Percentiles rank a stretch among this genome's conserved stretches.
These are phyloP conservation scores for Colletotrichum ledebouriae DNA, from an alignment of 2,329 filamentous ascomycete genomes.

Conservation along the genomic window DNA sequence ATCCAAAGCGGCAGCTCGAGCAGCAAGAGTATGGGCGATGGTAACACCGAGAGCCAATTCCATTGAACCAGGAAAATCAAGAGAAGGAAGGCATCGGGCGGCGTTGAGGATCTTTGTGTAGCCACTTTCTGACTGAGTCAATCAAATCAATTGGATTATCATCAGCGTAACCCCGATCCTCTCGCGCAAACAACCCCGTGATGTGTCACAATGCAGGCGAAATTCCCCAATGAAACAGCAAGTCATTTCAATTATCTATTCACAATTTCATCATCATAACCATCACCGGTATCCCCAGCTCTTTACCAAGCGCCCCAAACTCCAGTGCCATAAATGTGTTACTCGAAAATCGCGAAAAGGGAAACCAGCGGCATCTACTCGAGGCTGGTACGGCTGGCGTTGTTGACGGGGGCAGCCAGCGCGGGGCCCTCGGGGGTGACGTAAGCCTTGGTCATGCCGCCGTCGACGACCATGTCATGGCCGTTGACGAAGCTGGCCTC, in stretches of 20 bases:
- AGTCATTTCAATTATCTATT: constrained; percentile 30
- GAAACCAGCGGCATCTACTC: constrained; percentile 6
- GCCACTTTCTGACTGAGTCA: not conserved
- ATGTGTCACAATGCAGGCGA: constrained; percentile 1
- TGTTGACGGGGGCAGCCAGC: constrained; percentile 68
- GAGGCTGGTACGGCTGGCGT: constrained; percentile 55
- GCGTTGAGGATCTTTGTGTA: constrained; percentile 32
- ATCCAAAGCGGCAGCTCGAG: constrained; percentile 93
- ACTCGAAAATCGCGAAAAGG: constrained; percentile 11
- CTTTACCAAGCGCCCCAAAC: constrained; percentile 36
- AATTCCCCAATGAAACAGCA: not conserved
- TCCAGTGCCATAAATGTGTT: constrained; percentile 24
- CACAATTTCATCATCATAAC: constrained; percentile 38
- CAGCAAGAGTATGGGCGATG: constrained; percentile 94
- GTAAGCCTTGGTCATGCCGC: constrained; percentile 95
- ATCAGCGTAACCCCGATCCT: not conserved
- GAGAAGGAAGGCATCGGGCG: constrained; percentile 36
- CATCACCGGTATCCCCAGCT: constrained; percentile 6
- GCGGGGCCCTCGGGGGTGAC: constrained; percentile 75
- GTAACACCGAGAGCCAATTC: constrained; percentile 86
- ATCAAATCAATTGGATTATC: constrained; percentile 16
- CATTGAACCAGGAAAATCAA: constrained; percentile 45
- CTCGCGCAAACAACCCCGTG: not conserved
- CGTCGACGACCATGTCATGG: constrained; percentile 94
- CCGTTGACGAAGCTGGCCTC: constrained; percentile 93